Percentiles rank a stretch among this genome's conserved stretches.
These are phyloP conservation scores for Amylostereum areolatum DNA, from an alignment of 1,284 basidiomycete genomes.

Conservation along the genomic window DNA sequence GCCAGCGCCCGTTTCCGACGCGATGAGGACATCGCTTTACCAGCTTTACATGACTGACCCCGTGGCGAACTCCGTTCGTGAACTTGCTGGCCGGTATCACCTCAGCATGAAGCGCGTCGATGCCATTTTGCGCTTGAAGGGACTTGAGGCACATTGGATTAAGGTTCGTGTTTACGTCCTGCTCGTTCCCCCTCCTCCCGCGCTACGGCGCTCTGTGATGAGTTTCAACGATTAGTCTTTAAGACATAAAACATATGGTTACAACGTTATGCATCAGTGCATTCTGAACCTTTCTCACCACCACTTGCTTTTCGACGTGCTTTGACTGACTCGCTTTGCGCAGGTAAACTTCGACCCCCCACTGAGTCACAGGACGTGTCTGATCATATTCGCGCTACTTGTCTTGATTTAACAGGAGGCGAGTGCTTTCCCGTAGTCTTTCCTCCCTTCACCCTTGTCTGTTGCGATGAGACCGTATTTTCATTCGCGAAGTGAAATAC, in stretches of 20 bases:
- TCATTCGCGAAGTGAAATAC: conserved; percentile 68
- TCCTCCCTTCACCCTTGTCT: not conserved
- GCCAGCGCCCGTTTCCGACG: conserved; percentile 66
- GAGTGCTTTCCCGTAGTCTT: not conserved
- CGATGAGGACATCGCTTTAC: conserved; percentile 49
- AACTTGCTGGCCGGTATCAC: conserved; percentile 52
- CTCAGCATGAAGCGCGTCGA: conserved; percentile 72
- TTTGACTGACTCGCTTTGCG: no score
- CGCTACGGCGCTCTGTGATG: conserved; percentile 41
- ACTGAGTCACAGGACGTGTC: no score
- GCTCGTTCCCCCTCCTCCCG: conserved; percentile 13
- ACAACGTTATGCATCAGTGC: conserved; percentile 37
- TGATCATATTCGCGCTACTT: conserved; percentile 15
- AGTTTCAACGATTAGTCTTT: conserved; percentile 77
- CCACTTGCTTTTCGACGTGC: conserved; percentile 14
- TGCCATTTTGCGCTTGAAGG: conserved; percentile 75
- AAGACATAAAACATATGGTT: conserved; percentile 67
- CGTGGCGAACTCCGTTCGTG: conserved; percentile 48
- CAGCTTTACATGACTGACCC: conserved; percentile 52
- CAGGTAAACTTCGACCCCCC: no score
- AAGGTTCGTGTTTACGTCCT: conserved; percentile 46
- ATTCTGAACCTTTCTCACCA: conserved; percentile 33
- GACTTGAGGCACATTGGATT: conserved; percentile 61
- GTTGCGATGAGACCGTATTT: conserved; percentile 41
- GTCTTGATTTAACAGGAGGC: conserved; percentile 29